Evolutionary conservation across 768 basidiomycete species (phyloP).

Genomic region (Candolleomyces eurysporus): DNA sequence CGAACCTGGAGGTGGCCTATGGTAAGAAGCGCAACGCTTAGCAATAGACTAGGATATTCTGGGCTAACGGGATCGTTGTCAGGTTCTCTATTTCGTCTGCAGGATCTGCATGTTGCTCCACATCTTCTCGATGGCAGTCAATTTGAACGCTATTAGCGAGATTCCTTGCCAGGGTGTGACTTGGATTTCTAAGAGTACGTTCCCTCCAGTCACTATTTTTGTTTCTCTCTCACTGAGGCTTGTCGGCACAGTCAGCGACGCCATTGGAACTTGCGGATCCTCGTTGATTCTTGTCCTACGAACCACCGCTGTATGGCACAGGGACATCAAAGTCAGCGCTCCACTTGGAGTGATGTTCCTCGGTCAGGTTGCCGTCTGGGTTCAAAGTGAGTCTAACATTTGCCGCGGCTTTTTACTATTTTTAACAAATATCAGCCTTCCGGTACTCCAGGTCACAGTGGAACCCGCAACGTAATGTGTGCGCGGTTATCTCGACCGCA

Average conservation of each 20-base stretch:
- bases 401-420: no score
- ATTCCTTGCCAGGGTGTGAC: slow-evolving; percentile 31
- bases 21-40: slow-evolving; percentile 15
- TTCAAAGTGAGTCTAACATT: slow-evolving; percentile 23
- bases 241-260: slow-evolving; percentile 24
- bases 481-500: slow-evolving; percentile 30
- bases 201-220: not conserved
- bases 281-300: slow-evolving; percentile 32
- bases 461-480: slow-evolving; percentile 25
- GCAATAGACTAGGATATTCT: not conserved
- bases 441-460: slow-evolving; percentile 28
- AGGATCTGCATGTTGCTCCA: slow-evolving; percentile 33
- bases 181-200: slow-evolving; percentile 31
- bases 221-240: not conserved
- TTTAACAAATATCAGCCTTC: slow-evolving; percentile 20
- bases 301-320: slow-evolving; percentile 33
- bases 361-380: slow-evolving; percentile 30
- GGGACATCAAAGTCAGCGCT: slow-evolving; percentile 20
- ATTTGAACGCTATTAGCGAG: slow-evolving; percentile 29
- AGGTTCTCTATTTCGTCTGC: slow-evolving; percentile 30
- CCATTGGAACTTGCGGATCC: slow-evolving; percentile 29
- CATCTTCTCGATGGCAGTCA: slow-evolving; percentile 31
- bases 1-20: slow-evolving; percentile 33
- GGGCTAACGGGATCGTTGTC: not conserved
- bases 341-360: slow-evolving; percentile 21